Evolutionary conservation across 2,329 filamentous ascomycete species (phyloP), one percentile per base, ranked within the genome.

Genomic region (Fusarium kyushuense): DNA sequence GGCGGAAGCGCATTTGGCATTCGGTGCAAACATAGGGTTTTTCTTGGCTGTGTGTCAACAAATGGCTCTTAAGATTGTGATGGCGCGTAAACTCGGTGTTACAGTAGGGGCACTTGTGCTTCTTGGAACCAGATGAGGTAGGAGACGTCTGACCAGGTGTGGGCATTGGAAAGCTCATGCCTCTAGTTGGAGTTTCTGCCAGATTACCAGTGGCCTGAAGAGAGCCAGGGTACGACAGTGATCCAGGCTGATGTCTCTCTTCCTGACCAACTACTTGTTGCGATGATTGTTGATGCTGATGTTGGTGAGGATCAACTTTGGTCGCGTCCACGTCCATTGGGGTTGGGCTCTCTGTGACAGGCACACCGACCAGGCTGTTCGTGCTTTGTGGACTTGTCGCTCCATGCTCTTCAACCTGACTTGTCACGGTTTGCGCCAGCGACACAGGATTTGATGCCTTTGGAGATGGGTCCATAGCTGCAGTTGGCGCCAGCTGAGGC

Each of bases 11-110:
- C 79, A 96, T 92, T 72, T 95, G 89, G 78, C 96, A 99, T n/a
- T 92, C 93, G 65, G 93, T 90, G 77, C 96, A 99, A 29, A 96
- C 88, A 76, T 96, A 99, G 0, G 96, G 96, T 80, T 99, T 99
- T 79, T 99, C 96, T 83, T 99, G 95, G 75, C 94, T 97, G 79
- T 98, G 96, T 1, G 96, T 98, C 76, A 99, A 87, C 58, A 99
- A 86, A 81, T 99, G 96, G 72, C 94, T 97, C 82, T 98, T 99
- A 29, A 98, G 87, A 75, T 99, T 98, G 78, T 98, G 96, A 77
- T 98, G 96, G 43, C 96, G 89, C 29, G 96, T 99, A 73, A 99
- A 99, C 75, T 97, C 96, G 7, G 96, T 97, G 38, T 93, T 89
- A 84, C 96, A 99, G 78, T 97, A 97, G 1, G 93, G 95, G 76